Base-by-base conservation (phyloP, 1,139 yeast species). In the Hyphopichia wangnamkhiaoensis region DNA sequence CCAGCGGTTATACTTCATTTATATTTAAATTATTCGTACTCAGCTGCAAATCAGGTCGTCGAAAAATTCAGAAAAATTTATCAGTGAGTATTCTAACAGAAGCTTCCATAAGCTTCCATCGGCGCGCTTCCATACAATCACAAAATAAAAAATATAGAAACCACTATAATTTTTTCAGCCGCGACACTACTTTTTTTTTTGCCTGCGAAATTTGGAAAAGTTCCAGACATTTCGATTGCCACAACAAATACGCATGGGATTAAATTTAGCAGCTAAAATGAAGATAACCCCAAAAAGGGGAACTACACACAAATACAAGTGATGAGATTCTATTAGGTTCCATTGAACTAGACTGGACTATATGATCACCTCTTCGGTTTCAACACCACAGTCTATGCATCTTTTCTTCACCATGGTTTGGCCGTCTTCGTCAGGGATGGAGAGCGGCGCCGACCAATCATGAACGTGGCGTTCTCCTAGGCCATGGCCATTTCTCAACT, bases 321-420 rank as follows among this genome's bases (percentile, higher is more conserved):
- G 24, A 21, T 10, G 7, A 5, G 13, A 27, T 27, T 14, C 30
- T 13, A 25, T 14, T 5, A 25, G n/a, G 6, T 25, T 25, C 28
- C 13, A 25, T 21, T 21, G 29, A 3, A 15, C 14, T 14, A 8
- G 9, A n/a, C 5, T 14, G 16, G 17, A 15, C 38, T 40, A 58
- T 37, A 62, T 50, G 3, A 58, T 35, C 16, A 63, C 44, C 58
- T 91, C 97, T 54, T 87, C 94, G 0, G 85, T 79, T 50, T 86
- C 93, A 53, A 90, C 74, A 0, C 97, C 98, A 65, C 98, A 93
- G 25, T 76, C 84, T 2, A 74, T 67, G 53, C 98, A 93, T 43
- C 93, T 61, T 46, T 88, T 69, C 44, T 70, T 75, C 16, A 76
- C 71, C 45, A 81, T 54, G 5, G 63, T 62, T 31, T 68, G 60